A percentile compares a stretch with the other conserved stretches of the same genome.
Evolutionary conservation across 1,284 basidiomycete genomes (phyloP).

Genomic region (Wolfiporia cocos): DNA sequence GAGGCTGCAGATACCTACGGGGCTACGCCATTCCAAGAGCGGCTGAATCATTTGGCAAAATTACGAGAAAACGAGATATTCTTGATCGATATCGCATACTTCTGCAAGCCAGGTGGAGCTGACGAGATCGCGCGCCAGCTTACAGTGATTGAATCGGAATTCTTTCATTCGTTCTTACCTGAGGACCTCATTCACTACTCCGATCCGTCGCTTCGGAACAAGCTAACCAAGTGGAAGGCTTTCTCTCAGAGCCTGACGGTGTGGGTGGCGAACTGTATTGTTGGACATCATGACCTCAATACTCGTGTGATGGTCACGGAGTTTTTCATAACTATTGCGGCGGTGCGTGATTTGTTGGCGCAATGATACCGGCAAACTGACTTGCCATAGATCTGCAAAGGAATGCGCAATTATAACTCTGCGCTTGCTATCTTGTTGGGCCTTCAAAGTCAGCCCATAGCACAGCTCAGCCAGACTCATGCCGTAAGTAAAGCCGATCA

Average conservation of each 20-base stretch:
- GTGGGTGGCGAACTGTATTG: slow-evolving; percentile 7
- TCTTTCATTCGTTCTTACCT: slow-evolving; percentile 17
- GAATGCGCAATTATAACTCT: slow-evolving; percentile 8
- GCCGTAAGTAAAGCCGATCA: slow-evolving; percentile 1
- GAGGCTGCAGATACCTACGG: background rate
- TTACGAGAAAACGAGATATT: background rate
- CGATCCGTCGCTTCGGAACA: slow-evolving; percentile 2
- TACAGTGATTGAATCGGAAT: slow-evolving; percentile 18
- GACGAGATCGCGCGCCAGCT: slow-evolving; percentile 19
- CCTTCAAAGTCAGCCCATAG: background rate
- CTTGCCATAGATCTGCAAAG: slow-evolving; percentile 4
- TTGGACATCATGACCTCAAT: slow-evolving; percentile 1
- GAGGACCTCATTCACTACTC: slow-evolving; percentile 11
- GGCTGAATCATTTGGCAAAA: slow-evolving; percentile 2
- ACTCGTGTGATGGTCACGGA: slow-evolving; percentile 1
- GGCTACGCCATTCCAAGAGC: slow-evolving; percentile 5
- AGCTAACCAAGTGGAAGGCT: slow-evolving; percentile 6
- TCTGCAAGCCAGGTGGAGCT: slow-evolving; percentile 10
- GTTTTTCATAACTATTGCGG: slow-evolving; percentile 4
- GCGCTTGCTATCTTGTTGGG: slow-evolving; percentile 5
- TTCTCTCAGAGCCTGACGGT: slow-evolving; percentile 12
- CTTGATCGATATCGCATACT: slow-evolving; percentile 10
- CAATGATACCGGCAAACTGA: background rate
- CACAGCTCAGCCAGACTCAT: slow-evolving; percentile 2
- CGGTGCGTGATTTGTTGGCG: background rate